Conservation (phyloP, 257 asterid species). For the Nemophila menziesii region DNA sequence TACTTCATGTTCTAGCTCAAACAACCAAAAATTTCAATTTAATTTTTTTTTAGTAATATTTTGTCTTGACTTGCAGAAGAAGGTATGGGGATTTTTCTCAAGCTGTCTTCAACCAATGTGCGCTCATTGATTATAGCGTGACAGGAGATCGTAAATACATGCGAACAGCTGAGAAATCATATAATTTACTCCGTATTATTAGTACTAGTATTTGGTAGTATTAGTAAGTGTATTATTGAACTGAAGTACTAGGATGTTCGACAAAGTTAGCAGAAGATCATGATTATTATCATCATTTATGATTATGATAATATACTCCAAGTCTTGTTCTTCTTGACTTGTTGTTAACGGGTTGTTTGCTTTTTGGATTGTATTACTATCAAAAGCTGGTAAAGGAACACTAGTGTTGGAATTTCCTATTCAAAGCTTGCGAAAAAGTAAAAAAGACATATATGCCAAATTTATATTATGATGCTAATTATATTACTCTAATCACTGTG, state of each 20-base stretch:
- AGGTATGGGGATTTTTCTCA: constrained; percentile 34
- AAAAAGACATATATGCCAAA: background rate
- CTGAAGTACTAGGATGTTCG: background rate
- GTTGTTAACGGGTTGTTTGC: background rate
- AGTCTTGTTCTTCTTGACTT: background rate
- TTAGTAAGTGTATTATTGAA: background rate
- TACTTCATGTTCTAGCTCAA: background rate
- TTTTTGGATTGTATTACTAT: constrained; percentile 2
- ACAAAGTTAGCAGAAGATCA: background rate
- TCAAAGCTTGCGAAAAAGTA: background rate
- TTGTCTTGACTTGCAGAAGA: constrained; percentile 29
- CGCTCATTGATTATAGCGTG: constrained; percentile 10
- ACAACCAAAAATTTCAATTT: background rate
- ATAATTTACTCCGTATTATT: background rate
- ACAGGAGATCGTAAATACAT: background rate
- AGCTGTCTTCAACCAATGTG: constrained; percentile 45
- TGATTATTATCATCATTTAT: constrained; percentile 1
- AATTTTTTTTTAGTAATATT: background rate
- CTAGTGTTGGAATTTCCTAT: background rate
- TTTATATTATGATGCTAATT: background rate
- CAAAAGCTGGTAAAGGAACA: background rate
- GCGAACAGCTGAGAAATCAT: background rate
- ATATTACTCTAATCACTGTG: too few relatives aligned
- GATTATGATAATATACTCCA: background rate
- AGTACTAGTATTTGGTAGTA: background rate